Percentiles rank a stretch among this genome's conserved stretches.
Evolutionary conservation across 257 asterid species (phyloP).

Genomic region (Nicotiana undulata): DNA sequence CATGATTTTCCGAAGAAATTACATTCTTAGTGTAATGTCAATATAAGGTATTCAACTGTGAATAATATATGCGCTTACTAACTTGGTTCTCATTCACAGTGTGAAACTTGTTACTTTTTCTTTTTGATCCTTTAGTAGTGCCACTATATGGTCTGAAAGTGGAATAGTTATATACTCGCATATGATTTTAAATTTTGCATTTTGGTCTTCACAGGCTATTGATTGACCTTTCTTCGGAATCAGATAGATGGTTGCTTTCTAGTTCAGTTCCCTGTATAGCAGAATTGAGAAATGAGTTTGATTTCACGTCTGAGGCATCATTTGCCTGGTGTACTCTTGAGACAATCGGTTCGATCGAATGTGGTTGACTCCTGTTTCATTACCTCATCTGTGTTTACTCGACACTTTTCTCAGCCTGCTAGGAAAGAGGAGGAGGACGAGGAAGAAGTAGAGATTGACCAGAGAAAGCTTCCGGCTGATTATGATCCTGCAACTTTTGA

Average conservation of each 20-base stretch:
- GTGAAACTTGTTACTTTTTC: too few species aligned
- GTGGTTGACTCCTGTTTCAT: slow-evolving; percentile 12
- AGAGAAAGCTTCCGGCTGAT: slow-evolving; percentile 78
- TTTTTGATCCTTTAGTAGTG: background rate
- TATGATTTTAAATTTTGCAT: background rate
- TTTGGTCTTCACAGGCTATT: background rate
- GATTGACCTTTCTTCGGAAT: background rate
- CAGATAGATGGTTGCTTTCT: slow-evolving; percentile 6
- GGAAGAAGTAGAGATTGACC: slow-evolving; percentile 69
- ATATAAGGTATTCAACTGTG: too few species aligned
- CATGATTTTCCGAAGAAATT: too few species aligned
- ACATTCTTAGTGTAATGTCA: too few species aligned
- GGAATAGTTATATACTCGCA: background rate
- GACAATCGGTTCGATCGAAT: slow-evolving; percentile 19
- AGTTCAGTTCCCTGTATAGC: background rate
- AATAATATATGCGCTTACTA: too few species aligned
- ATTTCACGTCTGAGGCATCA: slow-evolving; percentile 40
- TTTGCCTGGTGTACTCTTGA: slow-evolving; percentile 29
- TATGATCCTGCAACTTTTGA: slow-evolving; percentile 68
- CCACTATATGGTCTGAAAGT: background rate
- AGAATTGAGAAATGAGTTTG: slow-evolving; percentile 43
- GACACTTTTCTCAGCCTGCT: slow-evolving; percentile 54
- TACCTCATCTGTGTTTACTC: slow-evolving; percentile 23
- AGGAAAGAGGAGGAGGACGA: slow-evolving; percentile 42
- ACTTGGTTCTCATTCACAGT: too few species aligned